These are phyloP conservation scores for Verticillium tricorpus DNA, from an alignment of 2,329 filamentous ascomycete species.

Conservation along the genomic window DNA sequence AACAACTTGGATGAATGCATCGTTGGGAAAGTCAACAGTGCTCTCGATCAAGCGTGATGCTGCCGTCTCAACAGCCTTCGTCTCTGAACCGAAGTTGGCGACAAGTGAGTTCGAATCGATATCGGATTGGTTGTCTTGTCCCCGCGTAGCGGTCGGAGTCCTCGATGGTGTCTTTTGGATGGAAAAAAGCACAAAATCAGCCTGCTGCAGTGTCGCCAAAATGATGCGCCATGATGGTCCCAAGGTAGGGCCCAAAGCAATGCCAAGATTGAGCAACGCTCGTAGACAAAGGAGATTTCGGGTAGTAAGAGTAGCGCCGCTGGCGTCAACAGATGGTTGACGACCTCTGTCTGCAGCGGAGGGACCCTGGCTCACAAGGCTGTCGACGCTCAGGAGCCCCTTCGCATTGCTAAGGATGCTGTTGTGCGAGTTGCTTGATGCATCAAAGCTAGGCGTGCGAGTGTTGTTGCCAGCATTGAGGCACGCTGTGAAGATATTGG, in stretches of 20 bases:
- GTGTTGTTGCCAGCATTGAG: conserved; percentile 43
- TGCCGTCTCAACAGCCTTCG: conserved; percentile 83
- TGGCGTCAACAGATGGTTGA: conserved; percentile 53
- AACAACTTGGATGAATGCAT: conserved; percentile 74
- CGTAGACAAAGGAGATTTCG: conserved; percentile 86
- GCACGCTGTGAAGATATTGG: conserved; percentile 65
- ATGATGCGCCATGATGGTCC: conserved; percentile 85
- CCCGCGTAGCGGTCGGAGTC: conserved; percentile 42
- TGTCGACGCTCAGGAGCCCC: conserved; percentile 70
- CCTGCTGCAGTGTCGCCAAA: conserved; percentile 86
- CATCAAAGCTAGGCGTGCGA: conserved; percentile 44
- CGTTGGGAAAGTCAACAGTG: conserved; percentile 83
- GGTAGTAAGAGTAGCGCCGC: conserved; percentile 63
- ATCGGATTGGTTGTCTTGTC: conserved; percentile 43
- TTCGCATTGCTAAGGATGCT: conserved; percentile 68
- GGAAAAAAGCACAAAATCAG: conserved; percentile 77
- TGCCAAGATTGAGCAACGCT: conserved; percentile 90
- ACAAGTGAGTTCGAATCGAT: conserved; percentile 47
- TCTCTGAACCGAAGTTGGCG: conserved; percentile 71
- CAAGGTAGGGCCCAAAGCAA: conserved; percentile 85
- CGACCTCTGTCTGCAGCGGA: conserved; percentile 54
- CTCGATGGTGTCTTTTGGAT: conserved; percentile 51
- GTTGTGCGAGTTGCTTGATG: conserved; percentile 22
- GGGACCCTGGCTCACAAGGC: conserved; percentile 54
- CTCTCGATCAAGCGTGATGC: conserved; percentile 85